Conservation (phyloP, 768 basidiomycete genomes). For the Russula virescens region DNA sequence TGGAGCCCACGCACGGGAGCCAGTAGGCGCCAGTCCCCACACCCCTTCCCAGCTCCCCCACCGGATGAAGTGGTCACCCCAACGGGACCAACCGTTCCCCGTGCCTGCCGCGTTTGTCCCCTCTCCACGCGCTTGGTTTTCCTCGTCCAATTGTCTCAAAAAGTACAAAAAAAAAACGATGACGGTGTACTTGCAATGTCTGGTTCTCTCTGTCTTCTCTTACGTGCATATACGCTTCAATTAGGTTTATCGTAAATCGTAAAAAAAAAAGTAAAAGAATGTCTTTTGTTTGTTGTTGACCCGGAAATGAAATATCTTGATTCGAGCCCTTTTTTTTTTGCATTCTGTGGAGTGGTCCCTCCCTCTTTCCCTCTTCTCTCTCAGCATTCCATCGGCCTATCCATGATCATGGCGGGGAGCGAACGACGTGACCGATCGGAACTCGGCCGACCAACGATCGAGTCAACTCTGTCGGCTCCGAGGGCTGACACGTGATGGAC, state of each 20-base stretch:
- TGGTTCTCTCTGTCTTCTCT: not conserved
- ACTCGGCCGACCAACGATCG: not conserved
- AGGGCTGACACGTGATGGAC: not conserved
- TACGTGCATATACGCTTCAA: not conserved
- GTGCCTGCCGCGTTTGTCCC: not conserved
- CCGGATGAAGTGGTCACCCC: not conserved
- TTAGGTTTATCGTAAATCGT: slow-evolving; percentile 16
- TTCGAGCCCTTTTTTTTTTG: not conserved
- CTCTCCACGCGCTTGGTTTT: not conserved
- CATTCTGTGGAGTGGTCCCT: not conserved
- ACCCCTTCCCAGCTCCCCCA: no score
- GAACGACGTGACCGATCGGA: no score
- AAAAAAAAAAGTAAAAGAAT: not conserved
- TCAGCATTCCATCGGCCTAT: no score
- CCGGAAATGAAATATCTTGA: not conserved
- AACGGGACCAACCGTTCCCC: not conserved
- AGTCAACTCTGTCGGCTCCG: slow-evolving; percentile 11
- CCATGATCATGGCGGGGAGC: no score
- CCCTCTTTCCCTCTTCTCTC: no score
- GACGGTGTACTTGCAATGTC: not conserved
- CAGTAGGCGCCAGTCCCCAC: no score
- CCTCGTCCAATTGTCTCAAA: no score
- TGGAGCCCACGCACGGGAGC: not conserved
- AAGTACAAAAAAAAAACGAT: not conserved
- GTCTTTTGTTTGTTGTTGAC: not conserved